Percentiles rank a stretch among this genome's conserved stretches.
Conservation (phyloP, 2,329 filamentous ascomycete genomes). For the Pyrenochaeta sp. region DNA sequence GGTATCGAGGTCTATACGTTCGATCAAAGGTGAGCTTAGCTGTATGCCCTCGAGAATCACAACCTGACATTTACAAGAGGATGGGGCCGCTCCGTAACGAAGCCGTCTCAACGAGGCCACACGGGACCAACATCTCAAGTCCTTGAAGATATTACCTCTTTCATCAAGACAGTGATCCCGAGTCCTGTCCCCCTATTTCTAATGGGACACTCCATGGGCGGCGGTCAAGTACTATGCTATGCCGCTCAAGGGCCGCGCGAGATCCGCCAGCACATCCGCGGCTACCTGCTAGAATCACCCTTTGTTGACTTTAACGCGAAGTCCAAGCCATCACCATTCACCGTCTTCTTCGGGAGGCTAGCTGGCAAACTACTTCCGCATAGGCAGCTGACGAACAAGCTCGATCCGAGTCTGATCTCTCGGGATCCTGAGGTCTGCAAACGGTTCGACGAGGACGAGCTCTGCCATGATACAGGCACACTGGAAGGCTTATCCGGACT, state of each 20-base stretch:
- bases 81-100: constrained; percentile 79
- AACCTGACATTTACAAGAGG: constrained; percentile 59
- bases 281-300: constrained; percentile 79
- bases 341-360: constrained; percentile 71
- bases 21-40: constrained; percentile 69
- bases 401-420: constrained; percentile 71
- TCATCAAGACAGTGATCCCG: constrained; percentile 70
- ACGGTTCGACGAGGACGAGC: constrained; percentile 69
- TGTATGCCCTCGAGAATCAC: not conserved
- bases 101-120: constrained; percentile 70
- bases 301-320: constrained; percentile 77
- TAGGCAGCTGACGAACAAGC: constrained; percentile 70
- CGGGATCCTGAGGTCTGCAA: constrained; percentile 71
- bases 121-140: constrained; percentile 79
- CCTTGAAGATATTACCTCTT: constrained; percentile 78
- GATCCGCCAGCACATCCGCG: constrained; percentile 69
- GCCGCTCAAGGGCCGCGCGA: constrained; percentile 57
- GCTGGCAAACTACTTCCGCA: constrained; percentile 73
- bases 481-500: constrained; percentile 80
- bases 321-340: constrained; percentile 69
- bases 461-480: constrained; percentile 86
- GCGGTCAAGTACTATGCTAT: constrained; percentile 75
- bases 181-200: constrained; percentile 74
- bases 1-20: constrained; percentile 81
- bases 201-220: constrained; percentile 92